phyloP scores from a whole-genome alignment of 495 filamentous ascomycete genomes.

The Aspergillus bridgeri region DNA sequence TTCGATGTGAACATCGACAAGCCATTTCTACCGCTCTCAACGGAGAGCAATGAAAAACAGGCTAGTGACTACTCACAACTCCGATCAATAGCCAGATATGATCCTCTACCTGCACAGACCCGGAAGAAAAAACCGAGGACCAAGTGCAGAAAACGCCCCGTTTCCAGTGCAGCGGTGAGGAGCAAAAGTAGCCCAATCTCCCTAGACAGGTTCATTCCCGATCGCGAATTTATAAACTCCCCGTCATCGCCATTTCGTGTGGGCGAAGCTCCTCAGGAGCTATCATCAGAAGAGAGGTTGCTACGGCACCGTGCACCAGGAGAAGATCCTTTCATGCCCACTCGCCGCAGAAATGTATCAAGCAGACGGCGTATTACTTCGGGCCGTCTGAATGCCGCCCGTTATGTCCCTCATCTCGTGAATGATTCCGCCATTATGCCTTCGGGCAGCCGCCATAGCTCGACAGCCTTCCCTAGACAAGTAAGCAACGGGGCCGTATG shows the following conservation, averaged over 20 bases:
- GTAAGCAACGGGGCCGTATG: constrained; percentile 72
- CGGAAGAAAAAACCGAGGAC: constrained; percentile 15
- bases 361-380: constrained; percentile 21
- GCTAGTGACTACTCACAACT: not conserved
- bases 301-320: constrained; percentile 53
- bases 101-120: no score
- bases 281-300: constrained; percentile 60
- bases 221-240: constrained; percentile 41
- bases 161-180: constrained; percentile 2
- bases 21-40: not conserved
- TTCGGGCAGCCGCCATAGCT: constrained; percentile 1
- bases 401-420: constrained; percentile 36
- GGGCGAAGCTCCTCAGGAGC: constrained; percentile 57
- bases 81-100: not conserved
- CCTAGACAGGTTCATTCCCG: constrained; percentile 70
- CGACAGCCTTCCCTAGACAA: constrained; percentile 26
- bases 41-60: not conserved
- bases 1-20: not conserved
- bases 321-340: constrained; percentile 64
- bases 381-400: constrained; percentile 22
- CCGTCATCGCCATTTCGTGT: constrained; percentile 57
- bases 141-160: constrained; percentile 11
- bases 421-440: constrained; percentile 21
- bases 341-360: constrained; percentile 11
- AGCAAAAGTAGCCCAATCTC: constrained; percentile 21